These are phyloP conservation scores for Mesotaenium endlicherianum DNA, from an alignment of 139 green algal species.

Conservation along the genomic window DNA sequence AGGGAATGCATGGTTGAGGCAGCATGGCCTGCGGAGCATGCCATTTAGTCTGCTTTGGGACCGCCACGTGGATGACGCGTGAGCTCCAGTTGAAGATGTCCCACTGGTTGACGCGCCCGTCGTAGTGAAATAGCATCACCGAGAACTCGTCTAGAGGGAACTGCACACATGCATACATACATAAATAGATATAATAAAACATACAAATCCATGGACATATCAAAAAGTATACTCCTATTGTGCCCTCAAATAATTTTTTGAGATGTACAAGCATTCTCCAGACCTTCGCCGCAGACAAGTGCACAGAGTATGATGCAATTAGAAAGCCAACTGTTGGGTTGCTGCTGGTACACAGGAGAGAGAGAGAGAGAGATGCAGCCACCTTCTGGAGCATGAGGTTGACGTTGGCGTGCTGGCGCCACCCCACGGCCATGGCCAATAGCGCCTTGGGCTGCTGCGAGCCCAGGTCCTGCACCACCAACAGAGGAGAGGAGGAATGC, in stretches of 20 bases:
- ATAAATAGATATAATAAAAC: neutral
- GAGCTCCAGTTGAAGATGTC: constrained; percentile 15
- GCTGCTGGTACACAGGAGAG: neutral
- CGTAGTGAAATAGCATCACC: constrained; percentile 48
- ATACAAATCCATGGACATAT: too few species aligned
- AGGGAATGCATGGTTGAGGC: too few species aligned
- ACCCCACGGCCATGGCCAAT: constrained; percentile 15
- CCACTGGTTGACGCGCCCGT: constrained; percentile 30
- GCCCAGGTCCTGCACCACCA: neutral
- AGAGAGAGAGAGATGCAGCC: neutral
- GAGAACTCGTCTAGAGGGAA: constrained; percentile 31
- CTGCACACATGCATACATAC: neutral
- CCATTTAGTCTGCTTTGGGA: constrained; percentile 44
- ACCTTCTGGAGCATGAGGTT: constrained; percentile 25
- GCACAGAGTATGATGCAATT: neutral
- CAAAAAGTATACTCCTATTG: too few species aligned
- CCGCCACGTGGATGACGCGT: constrained; percentile 33
- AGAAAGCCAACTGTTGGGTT: neutral
- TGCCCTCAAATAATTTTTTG: too few species aligned
- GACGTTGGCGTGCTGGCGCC: constrained; percentile 20
- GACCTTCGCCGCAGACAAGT: neutral
- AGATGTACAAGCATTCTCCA: neutral
- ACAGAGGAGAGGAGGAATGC: neutral
- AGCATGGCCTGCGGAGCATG: too few species aligned
- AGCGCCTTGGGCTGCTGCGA: neutral